Percentiles rank a stretch among this genome's conserved stretches.
These are phyloP conservation scores for Candida sp. DNA, from an alignment of 1,139 yeast genomes.

Conservation along the genomic window DNA sequence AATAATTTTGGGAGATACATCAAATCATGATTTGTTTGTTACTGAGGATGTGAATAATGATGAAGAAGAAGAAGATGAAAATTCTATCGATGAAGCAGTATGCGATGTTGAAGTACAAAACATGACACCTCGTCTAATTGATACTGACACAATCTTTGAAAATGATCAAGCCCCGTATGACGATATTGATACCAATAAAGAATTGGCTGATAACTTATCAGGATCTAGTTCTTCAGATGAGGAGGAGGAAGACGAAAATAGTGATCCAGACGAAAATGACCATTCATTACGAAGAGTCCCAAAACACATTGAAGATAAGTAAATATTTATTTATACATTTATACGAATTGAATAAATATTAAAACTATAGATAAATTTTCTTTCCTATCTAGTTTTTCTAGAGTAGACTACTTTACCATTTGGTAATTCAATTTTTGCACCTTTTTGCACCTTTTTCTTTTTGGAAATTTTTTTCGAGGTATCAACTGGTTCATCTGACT, in stretches of 20 bases:
- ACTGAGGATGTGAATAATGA: slow-evolving; percentile 19
- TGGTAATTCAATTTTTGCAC: slow-evolving; percentile 49
- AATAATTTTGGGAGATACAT: slow-evolving; percentile 33
- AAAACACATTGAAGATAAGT: slow-evolving; percentile 21
- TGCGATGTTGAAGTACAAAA: slow-evolving; percentile 10
- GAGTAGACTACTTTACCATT: slow-evolving; percentile 60
- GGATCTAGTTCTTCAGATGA: slow-evolving; percentile 39
- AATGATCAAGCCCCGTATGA: slow-evolving; percentile 13
- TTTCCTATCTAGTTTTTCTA: slow-evolving; percentile 23
- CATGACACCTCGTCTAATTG: slow-evolving; percentile 19
- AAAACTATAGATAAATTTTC: slow-evolving; percentile 9
- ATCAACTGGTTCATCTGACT: slow-evolving; percentile 7
- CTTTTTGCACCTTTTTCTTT: slow-evolving; percentile 34
- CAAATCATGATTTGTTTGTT: slow-evolving; percentile 33
- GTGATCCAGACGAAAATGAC: slow-evolving; percentile 12
- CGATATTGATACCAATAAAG: slow-evolving; percentile 17
- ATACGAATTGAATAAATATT: neutral
- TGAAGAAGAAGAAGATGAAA: slow-evolving; percentile 18
- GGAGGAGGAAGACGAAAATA: slow-evolving; percentile 16
- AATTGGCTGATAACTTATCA: slow-evolving; percentile 32
- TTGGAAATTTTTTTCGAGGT: slow-evolving; percentile 16
- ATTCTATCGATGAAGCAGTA: slow-evolving; percentile 10
- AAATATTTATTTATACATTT: slow-evolving; percentile 14
- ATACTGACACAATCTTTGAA: slow-evolving; percentile 22
- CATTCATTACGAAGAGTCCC: slow-evolving; percentile 36